phyloP scores from a whole-genome alignment of 148 eudicot genomes.

The Rhododendron molle region DNA sequence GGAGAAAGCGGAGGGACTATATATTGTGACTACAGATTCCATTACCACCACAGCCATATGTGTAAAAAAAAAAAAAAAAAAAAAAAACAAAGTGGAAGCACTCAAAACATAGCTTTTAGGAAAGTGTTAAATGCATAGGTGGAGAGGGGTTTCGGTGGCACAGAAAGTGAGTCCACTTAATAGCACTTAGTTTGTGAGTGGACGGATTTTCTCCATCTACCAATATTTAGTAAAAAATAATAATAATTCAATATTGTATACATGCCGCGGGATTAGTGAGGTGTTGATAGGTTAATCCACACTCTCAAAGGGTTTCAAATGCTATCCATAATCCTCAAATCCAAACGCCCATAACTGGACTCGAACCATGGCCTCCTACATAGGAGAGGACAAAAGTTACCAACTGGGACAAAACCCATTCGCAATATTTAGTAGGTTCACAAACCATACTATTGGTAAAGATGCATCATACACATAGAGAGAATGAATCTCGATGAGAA shows the following conservation, averaged over 20 bases:
- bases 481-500: background rate
- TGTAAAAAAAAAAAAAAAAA: too few species aligned
- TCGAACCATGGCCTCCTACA: too few species aligned
- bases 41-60: constrained; percentile 22
- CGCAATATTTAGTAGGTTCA: too few species aligned
- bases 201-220: background rate
- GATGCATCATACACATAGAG: background rate
- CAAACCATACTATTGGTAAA: background rate
- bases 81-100: constrained; percentile 27
- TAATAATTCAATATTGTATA: too few species aligned
- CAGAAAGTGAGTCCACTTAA: constrained; percentile 15
- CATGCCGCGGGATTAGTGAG: too few species aligned
- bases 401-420: too few species aligned
- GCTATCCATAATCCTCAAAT: too few species aligned
- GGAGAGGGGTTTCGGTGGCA: constrained; percentile 9
- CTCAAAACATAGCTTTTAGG: constrained; percentile 21
- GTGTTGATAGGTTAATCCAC: too few species aligned
- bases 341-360: too few species aligned
- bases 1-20: constrained; percentile 29
- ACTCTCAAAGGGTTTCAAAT: too few species aligned
- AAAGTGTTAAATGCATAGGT: constrained; percentile 2
- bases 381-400: too few species aligned
- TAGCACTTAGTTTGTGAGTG: constrained; percentile 15
- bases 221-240: background rate
- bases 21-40: constrained; percentile 44